These are phyloP conservation scores for Penicillium sp. DNA, from an alignment of 2,329 filamentous ascomycete genomes.

Conservation along the genomic window DNA sequence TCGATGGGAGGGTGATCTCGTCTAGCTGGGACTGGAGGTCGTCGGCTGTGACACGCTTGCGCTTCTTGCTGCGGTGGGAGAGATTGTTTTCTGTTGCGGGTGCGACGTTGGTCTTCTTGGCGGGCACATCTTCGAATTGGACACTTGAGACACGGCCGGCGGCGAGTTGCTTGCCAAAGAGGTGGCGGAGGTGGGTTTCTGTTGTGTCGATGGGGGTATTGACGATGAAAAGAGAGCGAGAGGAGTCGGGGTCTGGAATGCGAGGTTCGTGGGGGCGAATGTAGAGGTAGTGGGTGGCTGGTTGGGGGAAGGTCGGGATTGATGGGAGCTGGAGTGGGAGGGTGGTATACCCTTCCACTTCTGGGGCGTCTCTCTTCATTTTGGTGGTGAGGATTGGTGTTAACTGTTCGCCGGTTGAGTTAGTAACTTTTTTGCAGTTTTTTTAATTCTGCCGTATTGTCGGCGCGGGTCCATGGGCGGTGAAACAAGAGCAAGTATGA, in stretches of 20 bases:
- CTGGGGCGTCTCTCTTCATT: constrained; percentile 39
- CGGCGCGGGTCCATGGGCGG: constrained; percentile 17
- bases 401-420: not conserved
- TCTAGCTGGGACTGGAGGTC: constrained; percentile 57
- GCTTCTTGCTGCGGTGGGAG: constrained; percentile 49
- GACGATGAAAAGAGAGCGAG: constrained; percentile 82
- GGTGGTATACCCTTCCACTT: constrained; percentile 64
- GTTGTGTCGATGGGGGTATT: constrained; percentile 87
- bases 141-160: constrained; percentile 76
- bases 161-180: constrained; percentile 74
- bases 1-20: constrained; percentile 63
- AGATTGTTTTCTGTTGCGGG: constrained; percentile 23
- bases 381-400: constrained; percentile 15
- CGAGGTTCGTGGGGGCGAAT: constrained; percentile 80
- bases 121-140: constrained; percentile 62
- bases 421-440: constrained; percentile 22
- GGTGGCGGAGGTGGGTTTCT: constrained; percentile 68
- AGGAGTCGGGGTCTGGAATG: constrained; percentile 69
- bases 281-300: constrained; percentile 79
- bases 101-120: constrained; percentile 35
- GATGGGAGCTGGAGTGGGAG: constrained; percentile 68
- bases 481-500: not conserved
- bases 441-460: constrained; percentile 19
- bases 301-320: constrained; percentile 60
- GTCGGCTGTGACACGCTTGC: constrained; percentile 53